Evolutionary conservation across 371 early-diverging fungal genomes (phyloP).

Genomic region (Mortierella sp.): DNA sequence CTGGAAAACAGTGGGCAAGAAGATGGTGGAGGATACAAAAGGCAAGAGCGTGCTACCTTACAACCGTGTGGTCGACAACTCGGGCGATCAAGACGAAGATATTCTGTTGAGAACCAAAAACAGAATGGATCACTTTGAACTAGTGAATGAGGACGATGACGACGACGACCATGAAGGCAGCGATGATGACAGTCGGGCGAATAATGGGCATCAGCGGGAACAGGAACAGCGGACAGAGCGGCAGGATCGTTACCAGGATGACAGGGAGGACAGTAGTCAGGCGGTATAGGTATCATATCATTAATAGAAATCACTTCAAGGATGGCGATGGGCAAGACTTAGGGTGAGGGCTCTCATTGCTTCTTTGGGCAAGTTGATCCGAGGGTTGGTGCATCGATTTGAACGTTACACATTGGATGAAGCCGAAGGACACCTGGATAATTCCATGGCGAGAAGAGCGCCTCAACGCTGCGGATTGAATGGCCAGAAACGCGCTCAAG

Average conservation of each 20-base stretch:
- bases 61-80: conserved; percentile 13
- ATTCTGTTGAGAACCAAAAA: conserved; percentile 28
- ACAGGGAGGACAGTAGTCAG: not conserved
- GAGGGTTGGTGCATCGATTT: too few species aligned
- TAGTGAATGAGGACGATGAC: conserved; percentile 26
- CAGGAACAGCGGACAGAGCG: conserved; percentile 8
- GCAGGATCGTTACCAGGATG: conserved; percentile 18
- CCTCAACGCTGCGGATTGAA: too few species aligned
- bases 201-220: not conserved
- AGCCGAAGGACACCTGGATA: too few species aligned
- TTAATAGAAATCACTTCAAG: too few species aligned
- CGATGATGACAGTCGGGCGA: conserved; percentile 7
- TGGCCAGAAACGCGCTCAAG: too few species aligned
- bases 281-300: too few species aligned
- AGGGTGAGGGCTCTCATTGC: too few species aligned
- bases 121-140: conserved; percentile 22
- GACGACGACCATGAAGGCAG: conserved; percentile 4
- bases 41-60: conserved; percentile 29
- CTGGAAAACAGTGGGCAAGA: conserved; percentile 40
- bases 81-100: conserved; percentile 11
- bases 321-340: too few species aligned
- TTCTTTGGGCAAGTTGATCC: too few species aligned
- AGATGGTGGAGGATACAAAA: conserved; percentile 22
- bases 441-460: too few species aligned
- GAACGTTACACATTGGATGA: too few species aligned